Percentiles rank a stretch among this genome's conserved stretches.
Evolutionary conservation across 1,284 basidiomycete species (phyloP).

Genomic region (Trametes polyzona): DNA sequence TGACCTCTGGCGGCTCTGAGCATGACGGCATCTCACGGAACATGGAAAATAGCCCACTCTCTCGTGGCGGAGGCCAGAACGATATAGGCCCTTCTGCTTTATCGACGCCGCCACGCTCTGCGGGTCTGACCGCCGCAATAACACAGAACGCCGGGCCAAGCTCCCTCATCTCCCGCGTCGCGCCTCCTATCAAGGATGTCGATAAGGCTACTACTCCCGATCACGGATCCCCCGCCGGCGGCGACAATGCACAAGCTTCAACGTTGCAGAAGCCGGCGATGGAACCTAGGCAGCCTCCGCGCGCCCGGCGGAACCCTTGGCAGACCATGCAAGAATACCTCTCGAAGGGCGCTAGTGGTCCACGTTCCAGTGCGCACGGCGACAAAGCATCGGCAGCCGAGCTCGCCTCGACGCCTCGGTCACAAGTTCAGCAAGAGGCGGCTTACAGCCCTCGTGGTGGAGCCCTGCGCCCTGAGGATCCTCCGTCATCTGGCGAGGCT

Average conservation of each 20-base stretch:
- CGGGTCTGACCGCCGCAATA: conserved; percentile 9
- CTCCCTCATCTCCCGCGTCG: not conserved
- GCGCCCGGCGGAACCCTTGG: conserved; percentile 37
- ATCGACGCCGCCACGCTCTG: conserved; percentile 10
- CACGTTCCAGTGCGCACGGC: conserved; percentile 6
- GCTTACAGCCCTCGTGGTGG: conserved; percentile 14
- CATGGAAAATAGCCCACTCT: conserved; percentile 1
- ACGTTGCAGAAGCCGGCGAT: not conserved
- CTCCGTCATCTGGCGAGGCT: conserved; percentile 10
- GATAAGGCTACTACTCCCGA: not conserved
- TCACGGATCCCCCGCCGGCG: not conserved
- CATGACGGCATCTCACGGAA: conserved; percentile 14
- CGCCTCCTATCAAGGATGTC: not conserved
- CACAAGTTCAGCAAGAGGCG: conserved; percentile 11
- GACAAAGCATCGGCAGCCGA: conserved; percentile 13
- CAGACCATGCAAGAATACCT: conserved; percentile 58
- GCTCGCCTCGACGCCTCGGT: conserved; percentile 8
- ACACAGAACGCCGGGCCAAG: not conserved
- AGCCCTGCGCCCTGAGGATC: conserved; percentile 17
- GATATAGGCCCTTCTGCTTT: conserved; percentile 1
- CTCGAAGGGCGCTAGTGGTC: conserved; percentile 10
- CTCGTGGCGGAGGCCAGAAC: conserved; percentile 2
- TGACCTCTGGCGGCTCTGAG: conserved; percentile 10
- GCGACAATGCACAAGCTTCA: not conserved
- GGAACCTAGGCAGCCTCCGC: conserved; percentile 1